Conservation (phyloP, 768 basidiomycete species). For the Cyathus striatus region DNA sequence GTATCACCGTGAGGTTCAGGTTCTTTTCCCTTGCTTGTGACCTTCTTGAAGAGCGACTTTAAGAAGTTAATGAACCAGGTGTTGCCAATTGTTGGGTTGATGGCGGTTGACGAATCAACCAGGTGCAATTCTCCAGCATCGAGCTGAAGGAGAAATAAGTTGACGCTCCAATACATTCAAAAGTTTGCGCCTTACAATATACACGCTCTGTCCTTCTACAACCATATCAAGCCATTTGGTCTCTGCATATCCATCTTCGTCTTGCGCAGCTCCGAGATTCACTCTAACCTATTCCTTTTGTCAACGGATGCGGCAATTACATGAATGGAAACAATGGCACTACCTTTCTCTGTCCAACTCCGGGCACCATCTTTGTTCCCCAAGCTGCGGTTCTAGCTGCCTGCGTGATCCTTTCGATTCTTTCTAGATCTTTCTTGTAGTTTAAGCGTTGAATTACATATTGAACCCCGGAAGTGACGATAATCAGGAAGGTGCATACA, state of each 20-base stretch:
- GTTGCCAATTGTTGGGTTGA: constrained; percentile 46
- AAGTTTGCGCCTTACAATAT: constrained; percentile 49
- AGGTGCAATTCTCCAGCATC: constrained; percentile 55
- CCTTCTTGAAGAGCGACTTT: constrained; percentile 22
- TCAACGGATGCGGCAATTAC: too few species aligned
- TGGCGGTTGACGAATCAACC: constrained; percentile 55
- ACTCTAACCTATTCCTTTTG: constrained; percentile 61
- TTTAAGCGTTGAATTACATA: constrained; percentile 76
- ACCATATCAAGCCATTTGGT: constrained; percentile 72
- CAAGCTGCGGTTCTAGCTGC: constrained; percentile 75
- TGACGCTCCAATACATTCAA: not conserved
- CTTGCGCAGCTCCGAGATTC: constrained; percentile 52
- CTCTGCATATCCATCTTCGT: constrained; percentile 51
- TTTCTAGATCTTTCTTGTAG: constrained; percentile 64
- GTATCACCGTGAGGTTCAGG: constrained; percentile 11
- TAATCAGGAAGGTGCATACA: constrained; percentile 70
- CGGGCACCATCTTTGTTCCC: constrained; percentile 70
- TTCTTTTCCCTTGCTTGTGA: constrained; percentile 16
- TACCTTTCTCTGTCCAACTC: constrained; percentile 67
- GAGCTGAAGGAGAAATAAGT: constrained; percentile 34
- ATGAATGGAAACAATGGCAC: too few species aligned
- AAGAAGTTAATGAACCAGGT: constrained; percentile 69
- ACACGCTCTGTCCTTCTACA: constrained; percentile 73
- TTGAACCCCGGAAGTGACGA: constrained; percentile 80
- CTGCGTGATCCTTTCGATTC: constrained; percentile 55